These are phyloP conservation scores for Candida hispaniensis DNA, from an alignment of 805 yeast genomes.

Conservation along the genomic window DNA sequence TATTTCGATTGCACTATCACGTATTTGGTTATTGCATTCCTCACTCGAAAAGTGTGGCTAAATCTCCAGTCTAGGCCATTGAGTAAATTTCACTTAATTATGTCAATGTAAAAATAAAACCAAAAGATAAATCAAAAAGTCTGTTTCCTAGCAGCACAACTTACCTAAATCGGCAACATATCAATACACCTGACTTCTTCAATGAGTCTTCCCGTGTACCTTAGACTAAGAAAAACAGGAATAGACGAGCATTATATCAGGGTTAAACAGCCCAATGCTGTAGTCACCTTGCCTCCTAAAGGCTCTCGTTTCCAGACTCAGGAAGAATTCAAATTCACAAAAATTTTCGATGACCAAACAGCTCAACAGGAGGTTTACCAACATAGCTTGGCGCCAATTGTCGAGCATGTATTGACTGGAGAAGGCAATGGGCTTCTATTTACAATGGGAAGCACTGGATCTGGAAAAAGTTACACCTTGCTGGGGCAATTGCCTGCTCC, in stretches of 20 bases:
- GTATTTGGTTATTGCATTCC: too few relatives aligned
- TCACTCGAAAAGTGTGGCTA: too few relatives aligned
- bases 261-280: conserved; percentile 20
- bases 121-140: conserved; percentile 15
- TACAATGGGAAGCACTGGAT: conserved; percentile 44
- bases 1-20: too few relatives aligned
- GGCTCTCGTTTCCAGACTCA: conserved; percentile 21
- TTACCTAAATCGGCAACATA: conserved; percentile 10
- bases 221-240: conserved; percentile 31
- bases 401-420: conserved; percentile 26
- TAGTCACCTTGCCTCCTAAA: conserved; percentile 24
- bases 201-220: conserved; percentile 29
- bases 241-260: conserved; percentile 22
- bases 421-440: conserved; percentile 36
- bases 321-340: conserved; percentile 27
- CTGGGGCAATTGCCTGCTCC: conserved; percentile 28
- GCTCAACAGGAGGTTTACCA: conserved; percentile 33
- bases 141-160: conserved; percentile 2
- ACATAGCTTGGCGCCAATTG: conserved; percentile 28
- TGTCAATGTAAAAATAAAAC: conserved; percentile 4
- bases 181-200: conserved; percentile 10
- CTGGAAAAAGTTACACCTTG: conserved; percentile 35
- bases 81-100: not conserved
- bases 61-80: too few relatives aligned
- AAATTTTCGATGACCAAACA: conserved; percentile 28